A percentile compares a stretch with the other conserved stretches of the same genome.
These are phyloP conservation scores for Deinandra increscens DNA, from an alignment of 129 eudicot species.

Conservation along the genomic window DNA sequence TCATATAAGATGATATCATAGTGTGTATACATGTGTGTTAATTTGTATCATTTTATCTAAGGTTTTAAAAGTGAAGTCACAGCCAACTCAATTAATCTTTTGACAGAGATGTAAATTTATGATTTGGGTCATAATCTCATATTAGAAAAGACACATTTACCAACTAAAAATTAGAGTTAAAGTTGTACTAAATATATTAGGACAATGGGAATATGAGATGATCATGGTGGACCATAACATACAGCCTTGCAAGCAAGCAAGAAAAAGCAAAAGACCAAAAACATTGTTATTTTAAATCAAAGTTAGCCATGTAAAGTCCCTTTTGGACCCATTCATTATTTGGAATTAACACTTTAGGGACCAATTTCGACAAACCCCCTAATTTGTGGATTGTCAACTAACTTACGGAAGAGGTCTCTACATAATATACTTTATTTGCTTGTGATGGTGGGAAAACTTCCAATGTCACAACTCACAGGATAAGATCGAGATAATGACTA, in stretches of 20 bases:
- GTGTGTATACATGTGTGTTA: too few relatives aligned
- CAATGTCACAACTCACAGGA: conserved; percentile 11
- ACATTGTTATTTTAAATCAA: conserved; percentile 11
- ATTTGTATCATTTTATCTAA: too few relatives aligned
- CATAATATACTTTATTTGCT: conserved; percentile 25
- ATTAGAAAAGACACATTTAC: neutral
- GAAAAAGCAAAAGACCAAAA: conserved; percentile 21
- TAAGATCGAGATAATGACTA: conserved; percentile 1
- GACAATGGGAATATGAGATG: conserved; percentile 25
- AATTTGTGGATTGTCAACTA: conserved; percentile 32
- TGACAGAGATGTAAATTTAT: neutral
- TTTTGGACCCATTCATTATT: conserved; percentile 35
- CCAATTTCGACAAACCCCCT: conserved; percentile 28
- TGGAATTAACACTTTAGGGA: conserved; percentile 26
- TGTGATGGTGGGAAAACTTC: conserved; percentile 24
- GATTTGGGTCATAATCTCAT: neutral
- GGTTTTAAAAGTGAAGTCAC: too few relatives aligned
- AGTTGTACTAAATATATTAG: conserved; percentile 10
- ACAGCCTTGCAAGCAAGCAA: conserved; percentile 32
- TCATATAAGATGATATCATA: too few relatives aligned
- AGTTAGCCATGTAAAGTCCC: conserved; percentile 29
- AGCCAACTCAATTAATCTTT: too few relatives aligned
- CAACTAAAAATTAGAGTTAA: neutral
- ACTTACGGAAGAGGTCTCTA: neutral
- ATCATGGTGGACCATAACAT: conserved; percentile 38